Percentiles rank a stretch among this genome's conserved stretches.
These are phyloP conservation scores for Leccinum obscurum DNA, from an alignment of 768 basidiomycete genomes.

Conservation along the genomic window DNA sequence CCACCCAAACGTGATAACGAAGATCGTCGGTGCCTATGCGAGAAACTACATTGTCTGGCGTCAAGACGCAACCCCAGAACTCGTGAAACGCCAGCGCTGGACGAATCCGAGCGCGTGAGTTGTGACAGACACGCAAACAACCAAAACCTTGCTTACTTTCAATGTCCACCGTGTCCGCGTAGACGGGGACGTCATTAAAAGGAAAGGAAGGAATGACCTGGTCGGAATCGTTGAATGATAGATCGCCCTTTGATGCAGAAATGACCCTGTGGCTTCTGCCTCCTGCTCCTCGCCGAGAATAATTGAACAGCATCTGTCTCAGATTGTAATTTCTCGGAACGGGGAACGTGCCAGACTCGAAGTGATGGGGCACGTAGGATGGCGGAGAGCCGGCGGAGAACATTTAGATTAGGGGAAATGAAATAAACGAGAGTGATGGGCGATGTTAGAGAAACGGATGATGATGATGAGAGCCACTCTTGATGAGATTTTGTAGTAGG, in stretches of 20 bases:
- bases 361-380: conserved; percentile 20
- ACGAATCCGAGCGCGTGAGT: not conserved
- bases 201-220: conserved; percentile 37
- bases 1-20: conserved; percentile 37
- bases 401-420: not conserved
- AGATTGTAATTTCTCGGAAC: conserved; percentile 26
- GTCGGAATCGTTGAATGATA: conserved; percentile 10
- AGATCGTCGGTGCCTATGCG: conserved; percentile 27
- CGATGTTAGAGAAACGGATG: not conserved
- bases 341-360: conserved; percentile 30
- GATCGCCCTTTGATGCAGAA: not conserved
- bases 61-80: conserved; percentile 35
- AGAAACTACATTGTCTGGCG: conserved; percentile 33
- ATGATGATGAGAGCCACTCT: not conserved
- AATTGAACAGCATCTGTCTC: conserved; percentile 31
- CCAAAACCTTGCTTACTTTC: conserved; percentile 35
- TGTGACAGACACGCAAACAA: not conserved
- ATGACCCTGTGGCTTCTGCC: not conserved
- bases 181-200: conserved; percentile 28
- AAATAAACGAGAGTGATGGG: not conserved
- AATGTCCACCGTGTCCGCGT: conserved; percentile 44
- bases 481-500: conserved; percentile 16
- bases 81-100: conserved; percentile 36
- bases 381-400: not conserved
- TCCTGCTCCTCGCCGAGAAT: conserved; percentile 3